Base-by-base conservation (phyloP, 2,329 filamentous ascomycete genomes). In the Pseudogymnoascus sp. region DNA sequence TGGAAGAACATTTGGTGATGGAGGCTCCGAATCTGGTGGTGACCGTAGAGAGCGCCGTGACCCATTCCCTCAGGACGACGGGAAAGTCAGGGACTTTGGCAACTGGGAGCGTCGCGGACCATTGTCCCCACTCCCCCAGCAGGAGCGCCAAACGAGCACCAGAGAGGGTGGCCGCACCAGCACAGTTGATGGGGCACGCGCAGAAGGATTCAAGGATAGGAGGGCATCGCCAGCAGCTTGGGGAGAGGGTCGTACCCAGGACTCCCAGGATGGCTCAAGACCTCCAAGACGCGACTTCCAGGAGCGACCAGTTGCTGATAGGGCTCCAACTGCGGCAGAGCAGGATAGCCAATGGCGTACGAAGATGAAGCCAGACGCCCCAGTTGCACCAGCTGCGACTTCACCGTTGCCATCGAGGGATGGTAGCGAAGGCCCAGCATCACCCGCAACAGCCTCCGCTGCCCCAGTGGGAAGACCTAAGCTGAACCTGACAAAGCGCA, bases 31-130 rank as follows among this genome's bases (percentile, higher is more conserved):
- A 42, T 81, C 79, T 68, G 81, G 84, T 68, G 68, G 68, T 63
- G 88, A 90, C 58, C 88, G 89, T 65, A 64, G 67, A 63, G 88
- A 91, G 60, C 89, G 90, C 64, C 87, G 89, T 67, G 88, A 89
- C 67, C 84, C 84, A 60, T 84, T 85, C 66, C 80, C 82, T 65
- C 84, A 88, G 65, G 79, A 80, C 60, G 91, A 93, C 73, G 88
- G 88, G 68, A 92, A 90, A 74, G 77, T 85, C 62, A 87, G 91
- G 63, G 90, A 95, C 73, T 89, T 94, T 67, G 83, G 85, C 68
- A 95, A 91, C 76, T 99, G 94, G 94, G 93, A 97, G 77, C 90
- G 94, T 70, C 94, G 90, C 73, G 94, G 94, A 10, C 94, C 94
- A 38, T 81, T 97, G 62, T 90, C 93, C 42, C 91, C 93, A 21